Percentiles rank a stretch among this genome's conserved stretches.
Evolutionary conservation across 2,329 filamentous ascomycete species (phyloP).

Genomic region (Sporothrix protearum): DNA sequence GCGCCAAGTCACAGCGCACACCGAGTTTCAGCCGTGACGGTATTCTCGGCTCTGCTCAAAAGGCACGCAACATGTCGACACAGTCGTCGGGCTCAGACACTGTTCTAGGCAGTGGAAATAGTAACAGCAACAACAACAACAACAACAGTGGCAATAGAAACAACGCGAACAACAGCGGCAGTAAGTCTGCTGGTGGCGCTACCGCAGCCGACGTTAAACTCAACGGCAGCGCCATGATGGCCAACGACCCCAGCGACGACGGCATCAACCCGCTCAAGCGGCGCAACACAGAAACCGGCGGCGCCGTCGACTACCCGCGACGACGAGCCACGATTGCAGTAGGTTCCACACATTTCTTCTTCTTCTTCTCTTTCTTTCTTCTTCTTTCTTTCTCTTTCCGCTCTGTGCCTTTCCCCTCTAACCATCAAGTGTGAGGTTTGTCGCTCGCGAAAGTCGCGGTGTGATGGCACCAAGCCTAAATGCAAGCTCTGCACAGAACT

Average conservation of each 20-base stretch:
- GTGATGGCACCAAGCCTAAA: constrained; percentile 75
- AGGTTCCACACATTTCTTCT: constrained; percentile 36
- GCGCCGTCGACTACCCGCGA: constrained; percentile 57
- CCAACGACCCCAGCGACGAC: constrained; percentile 45
- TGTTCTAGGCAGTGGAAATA: background rate
- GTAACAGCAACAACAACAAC: background rate
- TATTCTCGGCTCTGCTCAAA: constrained; percentile 53
- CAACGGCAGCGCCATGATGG: constrained; percentile 3
- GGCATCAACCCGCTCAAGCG: constrained; percentile 58
- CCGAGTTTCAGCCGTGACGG: constrained; percentile 53
- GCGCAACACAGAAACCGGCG: constrained; percentile 56
- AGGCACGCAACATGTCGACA: constrained; percentile 48
- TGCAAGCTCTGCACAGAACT: constrained; percentile 81
- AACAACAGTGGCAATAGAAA: background rate
- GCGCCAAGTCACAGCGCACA: constrained; percentile 47
- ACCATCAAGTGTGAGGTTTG: constrained; percentile 72
- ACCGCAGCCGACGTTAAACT: constrained; percentile 36
- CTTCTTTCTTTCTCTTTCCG: background rate
- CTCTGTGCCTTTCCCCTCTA: constrained; percentile 24
- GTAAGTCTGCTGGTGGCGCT: background rate
- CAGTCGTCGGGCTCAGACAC: constrained; percentile 44
- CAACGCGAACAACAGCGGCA: background rate
- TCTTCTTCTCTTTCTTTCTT: background rate
- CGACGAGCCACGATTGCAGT: constrained; percentile 64
- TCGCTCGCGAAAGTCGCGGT: constrained; percentile 73